These are phyloP conservation scores for Salix caprea DNA, from an alignment of 345 rosid genomes.

Conservation along the genomic window DNA sequence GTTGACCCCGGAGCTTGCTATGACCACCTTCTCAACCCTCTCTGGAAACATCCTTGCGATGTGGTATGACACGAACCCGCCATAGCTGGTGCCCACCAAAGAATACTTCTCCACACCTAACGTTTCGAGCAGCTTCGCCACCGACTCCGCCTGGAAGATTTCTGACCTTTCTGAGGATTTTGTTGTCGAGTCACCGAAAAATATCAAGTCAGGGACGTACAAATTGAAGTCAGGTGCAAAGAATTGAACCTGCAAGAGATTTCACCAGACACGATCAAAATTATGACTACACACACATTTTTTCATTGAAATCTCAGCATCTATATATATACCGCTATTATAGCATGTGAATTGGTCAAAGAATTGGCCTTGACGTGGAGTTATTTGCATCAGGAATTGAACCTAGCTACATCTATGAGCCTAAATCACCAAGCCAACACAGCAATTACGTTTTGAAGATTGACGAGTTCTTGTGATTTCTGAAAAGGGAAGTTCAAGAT, in stretches of 20 bases:
- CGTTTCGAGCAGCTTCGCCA: constrained; percentile 52
- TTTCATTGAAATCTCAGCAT: too few relatives aligned
- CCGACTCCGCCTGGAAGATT: constrained; percentile 60
- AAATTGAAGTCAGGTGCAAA: constrained; percentile 45
- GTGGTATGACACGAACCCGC: constrained; percentile 84
- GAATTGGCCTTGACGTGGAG: too few relatives aligned
- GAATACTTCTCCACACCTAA: constrained; percentile 43
- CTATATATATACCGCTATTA: too few relatives aligned
- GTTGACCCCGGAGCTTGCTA: constrained; percentile 77
- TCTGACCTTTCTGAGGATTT: constrained; percentile 59
- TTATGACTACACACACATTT: too few relatives aligned
- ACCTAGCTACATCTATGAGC: too few relatives aligned
- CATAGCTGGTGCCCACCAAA: constrained; percentile 82
- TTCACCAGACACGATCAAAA: background rate
- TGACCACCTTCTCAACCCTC: constrained; percentile 71
- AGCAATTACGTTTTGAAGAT: too few relatives aligned
- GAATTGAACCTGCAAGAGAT: constrained; percentile 41
- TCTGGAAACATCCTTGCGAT: constrained; percentile 68
- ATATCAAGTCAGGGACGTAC: constrained; percentile 73
- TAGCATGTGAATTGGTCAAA: too few relatives aligned
- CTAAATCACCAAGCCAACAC: too few relatives aligned
- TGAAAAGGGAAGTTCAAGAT: too few relatives aligned
- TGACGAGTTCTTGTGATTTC: too few relatives aligned
- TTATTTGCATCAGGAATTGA: too few relatives aligned
- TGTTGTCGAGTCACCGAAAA: constrained; percentile 65